These are phyloP conservation scores for Macadamia integrifolia DNA, from an alignment of 164 flowering plant genomes.

Conservation along the genomic window DNA sequence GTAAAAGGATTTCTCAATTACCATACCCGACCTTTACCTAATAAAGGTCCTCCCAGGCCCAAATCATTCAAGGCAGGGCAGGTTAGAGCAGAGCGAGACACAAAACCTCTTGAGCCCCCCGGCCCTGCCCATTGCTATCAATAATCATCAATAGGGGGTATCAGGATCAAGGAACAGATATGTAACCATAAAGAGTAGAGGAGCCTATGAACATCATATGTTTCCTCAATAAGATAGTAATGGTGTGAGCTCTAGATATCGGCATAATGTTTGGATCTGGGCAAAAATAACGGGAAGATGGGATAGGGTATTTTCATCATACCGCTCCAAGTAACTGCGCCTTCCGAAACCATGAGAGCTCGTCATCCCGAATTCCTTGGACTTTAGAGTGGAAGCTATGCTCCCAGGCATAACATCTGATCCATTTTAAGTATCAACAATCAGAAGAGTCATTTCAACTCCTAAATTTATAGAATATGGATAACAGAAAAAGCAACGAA, in stretches of 20 bases:
- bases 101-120: too few relatives aligned
- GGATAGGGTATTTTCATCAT: conserved; percentile 10
- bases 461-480: neutral
- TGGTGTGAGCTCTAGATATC: too few relatives aligned
- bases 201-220: too few relatives aligned
- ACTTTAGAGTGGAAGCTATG: conserved; percentile 81
- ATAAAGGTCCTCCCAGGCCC: too few relatives aligned
- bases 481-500: conserved; percentile 7
- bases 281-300: neutral
- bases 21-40: too few relatives aligned
- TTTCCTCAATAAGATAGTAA: too few relatives aligned
- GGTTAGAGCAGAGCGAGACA: too few relatives aligned
- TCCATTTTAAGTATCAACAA: conserved; percentile 14
- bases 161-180: too few relatives aligned
- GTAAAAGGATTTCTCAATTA: neutral
- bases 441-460: conserved; percentile 5
- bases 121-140: neutral
- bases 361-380: conserved; percentile 62
- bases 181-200: too few relatives aligned
- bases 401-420: conserved; percentile 99
- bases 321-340: conserved; percentile 81
- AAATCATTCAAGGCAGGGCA: too few relatives aligned
- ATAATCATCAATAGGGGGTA: too few relatives aligned
- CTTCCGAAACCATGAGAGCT: conserved; percentile 87
- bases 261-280: too few relatives aligned